Conservation (phyloP, 331 rosid genomes). For the Acacia concinna region DNA sequence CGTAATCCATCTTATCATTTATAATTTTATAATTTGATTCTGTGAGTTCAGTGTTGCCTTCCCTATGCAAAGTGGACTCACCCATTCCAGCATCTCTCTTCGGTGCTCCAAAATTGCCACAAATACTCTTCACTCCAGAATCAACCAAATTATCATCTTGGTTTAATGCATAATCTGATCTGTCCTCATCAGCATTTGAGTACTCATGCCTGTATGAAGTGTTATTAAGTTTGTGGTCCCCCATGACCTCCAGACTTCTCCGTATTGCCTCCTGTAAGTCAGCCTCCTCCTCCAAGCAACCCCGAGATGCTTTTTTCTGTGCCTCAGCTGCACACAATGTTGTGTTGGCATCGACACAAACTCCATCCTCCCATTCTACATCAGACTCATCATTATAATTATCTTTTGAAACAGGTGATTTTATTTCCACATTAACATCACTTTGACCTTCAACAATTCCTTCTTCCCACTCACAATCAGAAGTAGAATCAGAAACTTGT, state of each 20-base stretch:
- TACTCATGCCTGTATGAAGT: slow-evolving; percentile 32
- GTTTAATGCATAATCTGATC: slow-evolving; percentile 19
- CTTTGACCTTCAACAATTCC: slow-evolving; percentile 46
- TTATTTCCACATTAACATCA: slow-evolving; percentile 31
- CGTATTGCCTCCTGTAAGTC: slow-evolving; percentile 82
- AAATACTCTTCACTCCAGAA: slow-evolving; percentile 29
- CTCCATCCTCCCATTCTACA: slow-evolving; percentile 87
- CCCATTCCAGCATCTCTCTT: slow-evolving; percentile 26
- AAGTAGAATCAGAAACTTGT: slow-evolving; percentile 45
- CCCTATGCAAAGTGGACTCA: slow-evolving; percentile 29
- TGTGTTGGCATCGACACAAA: slow-evolving; percentile 45
- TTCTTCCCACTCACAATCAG: slow-evolving; percentile 79
- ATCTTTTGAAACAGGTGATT: slow-evolving; percentile 31
- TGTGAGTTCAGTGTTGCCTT: slow-evolving; percentile 30
- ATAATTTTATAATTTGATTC: slow-evolving; percentile 36
- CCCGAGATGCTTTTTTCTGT: slow-evolving; percentile 53
- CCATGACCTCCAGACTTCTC: slow-evolving; percentile 72
- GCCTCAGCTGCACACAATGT: slow-evolving; percentile 36
- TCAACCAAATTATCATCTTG: slow-evolving; percentile 23
- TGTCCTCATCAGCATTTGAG: slow-evolving; percentile 27
- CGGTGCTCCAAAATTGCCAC: slow-evolving; percentile 28
- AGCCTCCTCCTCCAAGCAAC: slow-evolving; percentile 74
- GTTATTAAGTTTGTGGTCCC: slow-evolving; percentile 28
- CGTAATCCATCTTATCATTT: slow-evolving; percentile 38
- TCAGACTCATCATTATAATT: slow-evolving; percentile 57